A percentile compares a stretch with the other conserved stretches of the same genome.
Evolutionary conservation across 2,329 filamentous ascomycete species (phyloP).

Genomic region (Phyllachora maydis): DNA sequence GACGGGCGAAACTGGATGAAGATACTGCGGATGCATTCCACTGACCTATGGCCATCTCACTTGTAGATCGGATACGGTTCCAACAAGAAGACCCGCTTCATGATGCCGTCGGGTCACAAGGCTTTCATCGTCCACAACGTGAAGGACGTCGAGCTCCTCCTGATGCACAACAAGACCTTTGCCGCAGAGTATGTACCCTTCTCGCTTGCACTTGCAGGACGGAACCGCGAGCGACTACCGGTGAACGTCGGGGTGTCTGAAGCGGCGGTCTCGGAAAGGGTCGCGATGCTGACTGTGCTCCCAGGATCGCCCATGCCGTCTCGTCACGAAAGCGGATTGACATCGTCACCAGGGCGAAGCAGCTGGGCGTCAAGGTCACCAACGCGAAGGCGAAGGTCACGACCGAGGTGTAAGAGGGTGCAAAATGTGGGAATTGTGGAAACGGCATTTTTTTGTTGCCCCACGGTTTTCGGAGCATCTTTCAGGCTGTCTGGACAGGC

Average conservation of each 20-base stretch:
- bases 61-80: slow-evolving; percentile 86
- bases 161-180: slow-evolving; percentile 99
- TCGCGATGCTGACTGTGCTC: background rate
- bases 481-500: too few relatives aligned
- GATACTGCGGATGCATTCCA: too few relatives aligned
- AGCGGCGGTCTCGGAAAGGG: too few relatives aligned
- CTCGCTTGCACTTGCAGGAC: too few relatives aligned
- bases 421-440: too few relatives aligned
- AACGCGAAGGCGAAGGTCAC: slow-evolving; percentile 98
- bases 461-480: too few relatives aligned
- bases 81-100: slow-evolving; percentile 98
- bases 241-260: too few relatives aligned
- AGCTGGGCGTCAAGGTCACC: slow-evolving; percentile 98
- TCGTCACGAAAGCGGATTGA: slow-evolving; percentile 98
- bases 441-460: slow-evolving; percentile 3
- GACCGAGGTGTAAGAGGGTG: slow-evolving; percentile 53
- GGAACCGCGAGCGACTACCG: too few relatives aligned
- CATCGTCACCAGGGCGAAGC: slow-evolving; percentile 92
- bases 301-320: slow-evolving; percentile 90
- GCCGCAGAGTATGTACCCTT: slow-evolving; percentile 71
- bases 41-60: slow-evolving; percentile 2
- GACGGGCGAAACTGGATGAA: too few relatives aligned
- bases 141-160: slow-evolving; percentile 86
- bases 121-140: slow-evolving; percentile 97
- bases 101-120: slow-evolving; percentile 99